Evolutionary conservation across 495 filamentous ascomycete species (phyloP).

Genomic region (Xylaria castorea): DNA sequence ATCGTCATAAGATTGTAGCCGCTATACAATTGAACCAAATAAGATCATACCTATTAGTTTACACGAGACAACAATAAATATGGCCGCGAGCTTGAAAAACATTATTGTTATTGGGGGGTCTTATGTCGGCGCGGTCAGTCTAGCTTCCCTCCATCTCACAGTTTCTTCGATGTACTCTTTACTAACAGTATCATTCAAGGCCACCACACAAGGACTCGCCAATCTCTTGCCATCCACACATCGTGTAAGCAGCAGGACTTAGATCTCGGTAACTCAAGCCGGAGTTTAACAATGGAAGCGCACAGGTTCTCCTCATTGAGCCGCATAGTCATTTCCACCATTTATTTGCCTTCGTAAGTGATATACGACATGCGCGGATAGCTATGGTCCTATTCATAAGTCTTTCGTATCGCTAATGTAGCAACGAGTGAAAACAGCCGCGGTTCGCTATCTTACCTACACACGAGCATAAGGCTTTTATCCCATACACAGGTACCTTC

Average conservation of each 20-base stretch:
- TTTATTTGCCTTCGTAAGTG: slow-evolving; percentile 59
- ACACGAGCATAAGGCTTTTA: slow-evolving; percentile 64
- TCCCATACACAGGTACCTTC: slow-evolving; percentile 56
- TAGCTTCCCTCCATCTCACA: not conserved
- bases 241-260: slow-evolving; percentile 31
- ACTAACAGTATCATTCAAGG: slow-evolving; percentile 21
- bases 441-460: slow-evolving; percentile 57
- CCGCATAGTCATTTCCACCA: slow-evolving; percentile 62
- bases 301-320: slow-evolving; percentile 56
- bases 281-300: not conserved
- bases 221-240: slow-evolving; percentile 38
- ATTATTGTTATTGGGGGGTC: slow-evolving; percentile 40
- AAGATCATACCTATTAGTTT: not conserved
- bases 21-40: not conserved
- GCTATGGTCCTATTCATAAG: not conserved
- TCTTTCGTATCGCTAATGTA: not conserved
- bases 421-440: slow-evolving; percentile 42
- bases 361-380: not conserved
- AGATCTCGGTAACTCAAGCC: not conserved
- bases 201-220: slow-evolving; percentile 37
- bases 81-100: slow-evolving; percentile 30
- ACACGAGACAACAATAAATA: not conserved
- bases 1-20: not conserved
- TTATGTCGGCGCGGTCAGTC: slow-evolving; percentile 39
- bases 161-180: not conserved